Evolutionary conservation across 1,284 basidiomycete species (phyloP).

Genomic region (Pyrrhoderma lamaoense): DNA sequence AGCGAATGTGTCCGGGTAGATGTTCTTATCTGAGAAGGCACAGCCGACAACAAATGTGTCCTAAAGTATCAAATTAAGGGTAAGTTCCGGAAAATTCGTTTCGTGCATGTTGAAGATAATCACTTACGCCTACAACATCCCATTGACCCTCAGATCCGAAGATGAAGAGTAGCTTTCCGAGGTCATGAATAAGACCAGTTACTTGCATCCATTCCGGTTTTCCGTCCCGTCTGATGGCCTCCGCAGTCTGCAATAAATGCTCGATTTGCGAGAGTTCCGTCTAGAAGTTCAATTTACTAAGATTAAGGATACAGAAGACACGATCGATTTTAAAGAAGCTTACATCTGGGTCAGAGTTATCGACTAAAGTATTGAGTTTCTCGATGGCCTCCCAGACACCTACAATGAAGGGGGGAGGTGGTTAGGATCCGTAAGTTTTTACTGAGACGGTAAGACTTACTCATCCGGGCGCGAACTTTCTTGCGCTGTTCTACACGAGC

Average conservation of each 20-base stretch:
- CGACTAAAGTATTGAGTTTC: conserved; percentile 79
- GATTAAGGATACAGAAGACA: conserved; percentile 7
- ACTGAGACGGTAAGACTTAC: conserved; percentile 22
- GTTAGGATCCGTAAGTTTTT: conserved; percentile 2
- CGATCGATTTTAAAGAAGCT: conserved; percentile 22
- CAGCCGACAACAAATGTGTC: conserved; percentile 88
- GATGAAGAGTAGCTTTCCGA: conserved; percentile 77
- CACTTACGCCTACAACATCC: conserved; percentile 80
- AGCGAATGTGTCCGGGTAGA: conserved; percentile 81
- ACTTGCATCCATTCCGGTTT: conserved; percentile 91
- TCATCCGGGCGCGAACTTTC: conserved; percentile 58
- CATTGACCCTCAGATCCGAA: conserved; percentile 84
- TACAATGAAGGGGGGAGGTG: conserved; percentile 32
- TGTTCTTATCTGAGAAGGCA: conserved; percentile 75
- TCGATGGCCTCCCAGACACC: conserved; percentile 80
- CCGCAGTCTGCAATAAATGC: conserved; percentile 86
- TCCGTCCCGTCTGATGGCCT: conserved; percentile 82
- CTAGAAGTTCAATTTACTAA: conserved; percentile 31
- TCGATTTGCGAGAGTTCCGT: conserved; percentile 79
- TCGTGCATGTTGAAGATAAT: neutral
- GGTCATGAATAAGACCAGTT: conserved; percentile 81
- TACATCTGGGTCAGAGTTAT: conserved; percentile 83
- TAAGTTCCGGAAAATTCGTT: neutral
- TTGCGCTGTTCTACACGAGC: conserved; percentile 67
- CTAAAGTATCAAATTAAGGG: conserved; percentile 29